Conservation (phyloP, 1,139 yeast genomes). For the Blastobotrys indianensis region DNA sequence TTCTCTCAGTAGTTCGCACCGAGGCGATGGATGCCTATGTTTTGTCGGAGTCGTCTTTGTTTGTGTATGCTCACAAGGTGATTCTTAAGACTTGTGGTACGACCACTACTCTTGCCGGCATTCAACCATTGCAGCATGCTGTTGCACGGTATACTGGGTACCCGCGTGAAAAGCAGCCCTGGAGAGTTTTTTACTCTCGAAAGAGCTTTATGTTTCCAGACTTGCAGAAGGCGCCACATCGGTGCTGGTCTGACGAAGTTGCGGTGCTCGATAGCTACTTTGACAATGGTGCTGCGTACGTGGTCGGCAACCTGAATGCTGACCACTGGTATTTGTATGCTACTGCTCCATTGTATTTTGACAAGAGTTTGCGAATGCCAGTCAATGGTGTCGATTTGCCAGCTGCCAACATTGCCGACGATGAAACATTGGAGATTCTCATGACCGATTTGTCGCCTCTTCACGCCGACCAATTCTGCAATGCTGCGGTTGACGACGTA, state of each 20-base stretch:
- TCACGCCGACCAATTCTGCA: conserved; percentile 54
- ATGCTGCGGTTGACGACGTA: conserved; percentile 29
- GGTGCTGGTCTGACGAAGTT: conserved; percentile 80
- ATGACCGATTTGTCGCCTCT: conserved; percentile 77
- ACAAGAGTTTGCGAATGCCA: conserved; percentile 14
- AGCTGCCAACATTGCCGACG: conserved; percentile 32
- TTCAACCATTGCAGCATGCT: conserved; percentile 55
- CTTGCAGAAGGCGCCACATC: conserved; percentile 74
- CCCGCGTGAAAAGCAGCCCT: conserved; percentile 37
- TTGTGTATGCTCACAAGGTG: conserved; percentile 80
- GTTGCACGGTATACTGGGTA: conserved; percentile 45
- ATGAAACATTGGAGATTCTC: conserved; percentile 81
- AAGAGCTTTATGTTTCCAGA: conserved; percentile 91
- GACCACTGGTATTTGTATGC: conserved; percentile 91
- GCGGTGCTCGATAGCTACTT: conserved; percentile 49
- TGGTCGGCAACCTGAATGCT: conserved; percentile 72
- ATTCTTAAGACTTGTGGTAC: conserved; percentile 95
- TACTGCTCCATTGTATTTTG: conserved; percentile 39
- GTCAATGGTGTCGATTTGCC: conserved; percentile 13
- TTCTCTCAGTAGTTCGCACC: conserved; percentile 71
- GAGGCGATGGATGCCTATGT: conserved; percentile 72
- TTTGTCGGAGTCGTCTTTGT: conserved; percentile 82
- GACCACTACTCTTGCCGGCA: conserved; percentile 79
- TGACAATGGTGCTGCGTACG: conserved; percentile 57
- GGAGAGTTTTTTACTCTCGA: conserved; percentile 81